Conservation (phyloP, 176 grass and related monocot species). For the Thinopyrum elongatum region DNA sequence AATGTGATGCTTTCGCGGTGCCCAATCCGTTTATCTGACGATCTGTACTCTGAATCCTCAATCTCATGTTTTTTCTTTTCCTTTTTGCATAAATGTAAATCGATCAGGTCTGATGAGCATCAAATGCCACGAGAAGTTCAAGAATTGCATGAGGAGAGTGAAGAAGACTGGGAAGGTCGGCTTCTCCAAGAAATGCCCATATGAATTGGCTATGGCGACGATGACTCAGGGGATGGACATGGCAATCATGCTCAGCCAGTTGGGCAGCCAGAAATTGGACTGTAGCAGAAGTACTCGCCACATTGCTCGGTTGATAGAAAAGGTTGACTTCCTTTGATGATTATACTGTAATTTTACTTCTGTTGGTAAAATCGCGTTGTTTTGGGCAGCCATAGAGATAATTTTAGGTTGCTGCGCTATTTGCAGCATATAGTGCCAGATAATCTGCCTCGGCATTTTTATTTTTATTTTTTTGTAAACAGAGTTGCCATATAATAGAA, state of each 20-base stretch:
- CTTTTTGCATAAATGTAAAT: background rate
- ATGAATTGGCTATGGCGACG: slow-evolving; percentile 68
- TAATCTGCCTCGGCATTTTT: background rate
- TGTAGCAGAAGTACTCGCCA: background rate
- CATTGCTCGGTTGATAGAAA: background rate
- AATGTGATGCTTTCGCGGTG: background rate
- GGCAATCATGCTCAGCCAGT: slow-evolving; percentile 87
- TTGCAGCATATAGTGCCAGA: background rate
- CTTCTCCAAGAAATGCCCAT: slow-evolving; percentile 74
- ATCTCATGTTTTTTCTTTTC: background rate
- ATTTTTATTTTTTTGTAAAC: background rate
- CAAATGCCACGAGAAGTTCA: slow-evolving; percentile 80
- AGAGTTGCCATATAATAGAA: background rate
- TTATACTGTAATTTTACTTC: background rate
- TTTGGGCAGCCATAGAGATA: background rate
- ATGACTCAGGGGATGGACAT: slow-evolving; percentile 96
- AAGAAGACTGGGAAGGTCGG: slow-evolving; percentile 68
- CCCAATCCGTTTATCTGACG: background rate
- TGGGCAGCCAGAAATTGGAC: slow-evolving; percentile 8
- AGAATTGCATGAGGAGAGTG: slow-evolving; percentile 82
- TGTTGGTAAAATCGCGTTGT: background rate
- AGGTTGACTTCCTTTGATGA: background rate
- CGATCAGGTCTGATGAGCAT: slow-evolving; percentile 61
- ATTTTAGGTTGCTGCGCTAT: background rate
- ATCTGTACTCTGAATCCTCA: background rate